Base-by-base conservation (phyloP, 495 filamentous ascomycete species). In the Cercophora samala region DNA sequence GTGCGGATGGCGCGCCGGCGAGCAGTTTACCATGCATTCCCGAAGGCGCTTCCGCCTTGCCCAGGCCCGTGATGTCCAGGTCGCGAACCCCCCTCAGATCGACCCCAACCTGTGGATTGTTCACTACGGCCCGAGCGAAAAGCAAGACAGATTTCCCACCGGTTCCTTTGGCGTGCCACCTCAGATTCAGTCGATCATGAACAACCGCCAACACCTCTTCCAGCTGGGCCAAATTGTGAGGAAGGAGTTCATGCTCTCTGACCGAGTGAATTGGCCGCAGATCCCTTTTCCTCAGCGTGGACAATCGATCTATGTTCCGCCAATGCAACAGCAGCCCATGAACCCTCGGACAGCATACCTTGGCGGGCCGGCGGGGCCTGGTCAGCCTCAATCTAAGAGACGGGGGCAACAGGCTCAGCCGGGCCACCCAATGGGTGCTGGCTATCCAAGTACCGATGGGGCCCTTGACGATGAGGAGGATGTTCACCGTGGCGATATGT, bases 201-300 rank as follows among this genome's bases (percentile, higher is more conserved):
- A 80, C 18, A 83, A 88, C 61, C 87, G 93, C 19, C 80, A 80
- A 24, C 89, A 87, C 69, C 81, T 97, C 8, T 89, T 95, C 70
- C 82, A 80, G 42, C 87, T 90, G 68, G 94, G 95, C 25, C 91
- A 92, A 72, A 86, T 97, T 37, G 84, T 87, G 54, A 89, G 91
- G 65, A 97, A 96, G 71, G 93, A 97, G 70, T 99, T 99, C 74
- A 93, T 97, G 85, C 85, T 99, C 23, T 86, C 89, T 53, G 95
- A 99, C 76, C 86, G 91, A 6, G 82, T 84, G 60, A 95, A 90
- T 76, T 99, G 94, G 94, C 94, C 95, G 5, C 85, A 87, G 17
- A 90, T 98, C 64, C 85, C 86, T 53, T 86, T 92, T 64, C 91
- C 93, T 0, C 72, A 71, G 2, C 75, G 76, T 4, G 76, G 79